A percentile compares a stretch with the other conserved stretches of the same genome.
Conservation (phyloP, 2,329 filamentous ascomycete genomes). For the Aspergillus texensis region DNA sequence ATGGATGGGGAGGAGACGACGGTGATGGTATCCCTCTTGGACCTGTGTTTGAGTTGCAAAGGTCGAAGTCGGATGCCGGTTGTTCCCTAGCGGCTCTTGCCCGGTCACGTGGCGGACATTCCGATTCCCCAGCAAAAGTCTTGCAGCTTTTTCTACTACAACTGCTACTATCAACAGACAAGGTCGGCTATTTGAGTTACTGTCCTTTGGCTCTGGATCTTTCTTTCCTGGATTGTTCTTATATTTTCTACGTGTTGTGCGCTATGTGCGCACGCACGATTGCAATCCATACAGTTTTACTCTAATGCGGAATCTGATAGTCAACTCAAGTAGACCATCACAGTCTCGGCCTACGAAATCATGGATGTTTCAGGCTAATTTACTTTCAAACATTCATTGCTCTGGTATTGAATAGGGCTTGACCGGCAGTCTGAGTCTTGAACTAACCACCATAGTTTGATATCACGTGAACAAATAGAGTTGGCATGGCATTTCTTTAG, state of each 20-base stretch:
- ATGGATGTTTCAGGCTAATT: background rate
- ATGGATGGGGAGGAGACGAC: conserved; percentile 35
- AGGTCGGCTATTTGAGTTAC: background rate
- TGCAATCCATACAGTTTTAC: background rate
- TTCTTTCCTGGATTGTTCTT: background rate
- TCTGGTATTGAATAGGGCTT: background rate
- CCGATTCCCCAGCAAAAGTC: background rate
- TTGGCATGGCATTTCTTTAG: background rate
- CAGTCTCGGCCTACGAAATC: background rate
- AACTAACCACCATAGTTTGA: background rate
- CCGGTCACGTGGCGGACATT: conserved; percentile 31
- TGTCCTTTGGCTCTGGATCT: background rate
- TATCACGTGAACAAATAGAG: conserved; percentile 17
- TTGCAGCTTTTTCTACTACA: background rate
- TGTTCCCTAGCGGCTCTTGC: conserved; percentile 39
- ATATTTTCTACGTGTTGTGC: background rate
- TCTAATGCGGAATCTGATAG: background rate
- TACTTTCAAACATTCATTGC: background rate
- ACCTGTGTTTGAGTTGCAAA: conserved; percentile 39
- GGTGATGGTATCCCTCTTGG: conserved; percentile 39
- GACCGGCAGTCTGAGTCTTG: background rate
- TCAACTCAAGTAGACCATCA: background rate
- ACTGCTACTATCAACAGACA: background rate
- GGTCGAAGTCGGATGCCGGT: conserved; percentile 43
- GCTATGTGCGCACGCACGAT: background rate